phyloP scores from a whole-genome alignment of 352 stramenopile genomes.

The Globisporangium canariense region DNA sequence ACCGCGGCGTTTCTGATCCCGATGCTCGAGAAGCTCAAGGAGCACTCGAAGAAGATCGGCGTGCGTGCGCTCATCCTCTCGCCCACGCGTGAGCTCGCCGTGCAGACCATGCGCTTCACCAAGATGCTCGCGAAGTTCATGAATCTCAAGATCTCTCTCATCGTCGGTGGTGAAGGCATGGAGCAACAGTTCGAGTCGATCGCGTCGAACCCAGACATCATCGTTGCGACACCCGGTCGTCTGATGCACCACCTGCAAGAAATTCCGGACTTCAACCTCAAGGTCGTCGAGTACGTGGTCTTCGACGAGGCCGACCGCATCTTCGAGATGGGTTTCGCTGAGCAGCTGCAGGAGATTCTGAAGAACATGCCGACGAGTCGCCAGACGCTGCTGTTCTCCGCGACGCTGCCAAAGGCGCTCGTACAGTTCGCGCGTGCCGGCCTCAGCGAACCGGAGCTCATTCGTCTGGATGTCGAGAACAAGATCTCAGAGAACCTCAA shows the following conservation, averaged over 20 bases:
- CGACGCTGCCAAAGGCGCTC: slow-evolving; percentile 96
- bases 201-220: slow-evolving; percentile 90
- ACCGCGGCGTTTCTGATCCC: slow-evolving; percentile 98
- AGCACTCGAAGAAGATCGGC: slow-evolving; percentile 88
- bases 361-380: slow-evolving; percentile 85
- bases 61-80: slow-evolving; percentile 90
- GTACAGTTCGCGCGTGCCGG: slow-evolving; percentile 98
- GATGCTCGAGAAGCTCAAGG: slow-evolving; percentile 96
- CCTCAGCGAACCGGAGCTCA: slow-evolving; percentile 95
- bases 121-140: slow-evolving; percentile 92
- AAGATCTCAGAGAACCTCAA: slow-evolving; percentile 98
- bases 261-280: slow-evolving; percentile 93
- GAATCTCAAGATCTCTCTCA: slow-evolving; percentile 87
- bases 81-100: slow-evolving; percentile 97
- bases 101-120: slow-evolving; percentile 94
- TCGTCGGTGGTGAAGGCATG: slow-evolving; percentile 98
- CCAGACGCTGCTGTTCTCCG: slow-evolving; percentile 93
- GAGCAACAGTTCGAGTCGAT: slow-evolving; percentile 98
- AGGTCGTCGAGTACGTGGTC: slow-evolving; percentile 90
- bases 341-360: slow-evolving; percentile 95
- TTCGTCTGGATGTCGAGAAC: slow-evolving; percentile 97
- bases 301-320: slow-evolving; percentile 99
- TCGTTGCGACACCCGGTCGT: slow-evolving; percentile 93
- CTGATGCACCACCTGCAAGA: slow-evolving; percentile 94
- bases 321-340: slow-evolving; percentile 99